phyloP scores from a whole-genome alignment of 148 eudicot genomes.

The Bassia scoparia region DNA sequence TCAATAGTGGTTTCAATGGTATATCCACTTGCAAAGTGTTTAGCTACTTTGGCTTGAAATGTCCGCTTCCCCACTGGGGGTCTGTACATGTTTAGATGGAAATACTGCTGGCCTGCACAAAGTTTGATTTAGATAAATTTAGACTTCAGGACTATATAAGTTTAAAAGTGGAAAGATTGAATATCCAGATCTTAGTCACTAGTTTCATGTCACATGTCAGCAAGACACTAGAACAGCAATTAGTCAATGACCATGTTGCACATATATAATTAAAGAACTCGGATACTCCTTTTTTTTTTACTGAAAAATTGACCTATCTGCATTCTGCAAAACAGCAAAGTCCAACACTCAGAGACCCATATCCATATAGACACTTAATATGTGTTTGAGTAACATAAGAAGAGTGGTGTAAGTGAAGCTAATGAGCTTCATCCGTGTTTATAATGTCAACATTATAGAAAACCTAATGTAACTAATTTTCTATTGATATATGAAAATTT shows the following conservation, averaged over 20 bases:
- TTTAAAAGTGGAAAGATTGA: background rate
- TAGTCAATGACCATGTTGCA: background rate
- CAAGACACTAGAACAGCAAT: background rate
- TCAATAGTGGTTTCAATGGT: constrained; percentile 81
- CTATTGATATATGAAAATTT: background rate
- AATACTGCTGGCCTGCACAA: constrained; percentile 58
- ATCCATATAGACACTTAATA: too few relatives aligned
- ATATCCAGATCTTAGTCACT: background rate
- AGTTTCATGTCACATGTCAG: background rate
- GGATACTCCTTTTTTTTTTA: too few relatives aligned
- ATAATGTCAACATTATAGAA: background rate
- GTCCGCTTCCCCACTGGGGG: constrained; percentile 69
- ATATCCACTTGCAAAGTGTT: constrained; percentile 52
- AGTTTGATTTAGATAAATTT: background rate
- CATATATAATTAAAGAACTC: background rate
- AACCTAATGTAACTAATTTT: background rate
- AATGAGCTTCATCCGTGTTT: background rate
- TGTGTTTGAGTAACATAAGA: too few relatives aligned
- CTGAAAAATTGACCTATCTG: too few relatives aligned
- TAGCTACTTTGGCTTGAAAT: constrained; percentile 78
- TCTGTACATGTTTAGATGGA: constrained; percentile 57
- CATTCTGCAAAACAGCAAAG: too few relatives aligned
- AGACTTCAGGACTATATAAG: background rate
- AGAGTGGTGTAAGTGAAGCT: background rate
- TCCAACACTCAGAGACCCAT: too few relatives aligned